These are phyloP conservation scores for Ilyonectria sp. DNA, from an alignment of 2,329 filamentous ascomycete genomes.

Conservation along the genomic window DNA sequence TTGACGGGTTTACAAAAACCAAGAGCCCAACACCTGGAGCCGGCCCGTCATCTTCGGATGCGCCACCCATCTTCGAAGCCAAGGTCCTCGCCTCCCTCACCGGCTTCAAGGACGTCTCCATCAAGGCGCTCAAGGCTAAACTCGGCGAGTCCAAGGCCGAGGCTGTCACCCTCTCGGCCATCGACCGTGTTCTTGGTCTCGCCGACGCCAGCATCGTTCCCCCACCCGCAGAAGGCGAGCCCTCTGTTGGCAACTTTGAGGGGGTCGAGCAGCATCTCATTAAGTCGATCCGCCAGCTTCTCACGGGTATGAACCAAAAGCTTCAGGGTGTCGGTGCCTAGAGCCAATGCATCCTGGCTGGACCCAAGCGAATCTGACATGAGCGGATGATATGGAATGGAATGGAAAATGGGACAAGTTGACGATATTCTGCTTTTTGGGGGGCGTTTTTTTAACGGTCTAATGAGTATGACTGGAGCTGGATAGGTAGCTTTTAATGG, in stretches of 20 bases:
- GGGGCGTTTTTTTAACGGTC: conserved; percentile 46
- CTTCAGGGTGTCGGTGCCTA: conserved; percentile 41
- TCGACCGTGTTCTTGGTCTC: conserved; percentile 66
- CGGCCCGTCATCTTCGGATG: conserved; percentile 46
- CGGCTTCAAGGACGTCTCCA: conserved; percentile 63
- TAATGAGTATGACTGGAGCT: conserved; percentile 45
- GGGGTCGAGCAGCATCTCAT: conserved; percentile 60
- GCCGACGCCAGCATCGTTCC: conserved; percentile 60
- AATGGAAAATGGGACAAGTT: conserved; percentile 30
- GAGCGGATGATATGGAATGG: conserved; percentile 17
- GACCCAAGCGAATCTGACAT: background rate
- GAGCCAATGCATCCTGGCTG: background rate
- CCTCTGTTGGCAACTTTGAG: conserved; percentile 53
- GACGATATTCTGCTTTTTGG: conserved; percentile 33
- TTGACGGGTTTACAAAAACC: conserved; percentile 59
- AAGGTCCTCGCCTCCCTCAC: conserved; percentile 59
- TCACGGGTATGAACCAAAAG: conserved; percentile 59
- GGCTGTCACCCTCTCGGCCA: conserved; percentile 64
- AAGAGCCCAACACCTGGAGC: conserved; percentile 54
- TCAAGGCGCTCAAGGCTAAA: conserved; percentile 58
- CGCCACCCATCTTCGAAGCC: conserved; percentile 54
- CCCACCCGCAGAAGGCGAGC: conserved; percentile 52
- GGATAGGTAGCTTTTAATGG: conserved; percentile 36
- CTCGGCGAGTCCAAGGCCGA: conserved; percentile 61
- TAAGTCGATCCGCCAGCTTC: conserved; percentile 57